Evolutionary conservation across 192 early-diverging fungal species (phyloP).

Genomic region (Coemansia sp.): DNA sequence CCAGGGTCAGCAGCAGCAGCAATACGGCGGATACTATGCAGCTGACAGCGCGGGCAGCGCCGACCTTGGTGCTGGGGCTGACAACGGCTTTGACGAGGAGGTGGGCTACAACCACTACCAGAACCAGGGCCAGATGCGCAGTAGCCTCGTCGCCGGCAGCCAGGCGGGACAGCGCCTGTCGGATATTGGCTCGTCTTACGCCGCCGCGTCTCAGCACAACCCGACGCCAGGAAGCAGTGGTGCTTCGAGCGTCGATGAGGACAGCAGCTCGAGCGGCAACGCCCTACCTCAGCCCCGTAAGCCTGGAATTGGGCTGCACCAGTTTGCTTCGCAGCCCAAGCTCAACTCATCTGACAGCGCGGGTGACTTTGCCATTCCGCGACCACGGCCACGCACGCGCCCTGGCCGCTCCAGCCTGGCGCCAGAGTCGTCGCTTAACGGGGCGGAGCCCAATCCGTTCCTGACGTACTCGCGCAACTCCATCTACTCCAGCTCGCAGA

Average conservation of each 20-base stretch:
- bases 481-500: conserved; percentile 54
- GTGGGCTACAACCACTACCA: conserved; percentile 40
- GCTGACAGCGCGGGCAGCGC: conserved; percentile 5
- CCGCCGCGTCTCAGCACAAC: conserved; percentile 3
- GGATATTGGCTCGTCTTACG: conserved; percentile 15
- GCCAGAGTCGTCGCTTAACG: conserved; percentile 4
- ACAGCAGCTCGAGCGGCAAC: conserved; percentile 23
- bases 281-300: conserved; percentile 22
- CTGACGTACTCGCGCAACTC: conserved; percentile 55
- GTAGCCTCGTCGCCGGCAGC: conserved; percentile 8
- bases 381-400: conserved; percentile 32
- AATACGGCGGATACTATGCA: background rate
- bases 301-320: conserved; percentile 29
- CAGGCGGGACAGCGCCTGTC: conserved; percentile 6
- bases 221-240: conserved; percentile 27
- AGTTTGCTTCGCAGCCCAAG: conserved; percentile 42
- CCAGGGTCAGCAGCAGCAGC: background rate
- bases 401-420: conserved; percentile 39
- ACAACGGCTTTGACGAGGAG: conserved; percentile 48
- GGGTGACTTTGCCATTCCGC: conserved; percentile 26
- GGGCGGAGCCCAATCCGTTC: conserved; percentile 47
- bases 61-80: conserved; percentile 38
- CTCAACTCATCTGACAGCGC: conserved; percentile 16
- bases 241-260: conserved; percentile 30
- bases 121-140: conserved; percentile 15